Conservation (phyloP, 371 early-diverging fungal species). For the Mucor piriformis region DNA sequence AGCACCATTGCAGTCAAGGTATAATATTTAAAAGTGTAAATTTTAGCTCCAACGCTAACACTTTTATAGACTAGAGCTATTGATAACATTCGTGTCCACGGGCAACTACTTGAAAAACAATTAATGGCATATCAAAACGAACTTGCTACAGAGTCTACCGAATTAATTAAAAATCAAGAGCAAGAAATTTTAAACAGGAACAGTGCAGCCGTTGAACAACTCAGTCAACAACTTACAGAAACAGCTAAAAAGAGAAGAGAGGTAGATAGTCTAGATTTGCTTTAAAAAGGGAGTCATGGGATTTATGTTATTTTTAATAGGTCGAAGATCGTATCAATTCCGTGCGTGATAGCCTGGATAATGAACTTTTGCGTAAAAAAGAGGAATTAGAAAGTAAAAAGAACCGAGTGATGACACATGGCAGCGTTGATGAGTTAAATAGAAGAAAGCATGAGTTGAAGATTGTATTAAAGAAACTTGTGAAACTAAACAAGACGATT, state of each 20-base stretch:
- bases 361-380: constrained; percentile 63
- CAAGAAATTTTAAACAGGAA: constrained; percentile 53
- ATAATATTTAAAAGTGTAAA: not conserved
- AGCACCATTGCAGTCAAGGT: constrained; percentile 28
- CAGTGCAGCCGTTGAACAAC: constrained; percentile 53
- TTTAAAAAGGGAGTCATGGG: not conserved
- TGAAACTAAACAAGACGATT: constrained; percentile 30
- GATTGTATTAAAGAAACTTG: constrained; percentile 43
- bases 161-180: constrained; percentile 61
- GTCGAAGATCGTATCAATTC: constrained; percentile 68
- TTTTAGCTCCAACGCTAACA: too few relatives aligned
- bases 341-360: constrained; percentile 72
- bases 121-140: constrained; percentile 60
- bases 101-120: constrained; percentile 59
- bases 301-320: constrained; percentile 29
- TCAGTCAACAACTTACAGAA: constrained; percentile 49
- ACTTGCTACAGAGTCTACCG: constrained; percentile 54
- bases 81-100: constrained; percentile 36
- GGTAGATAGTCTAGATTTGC: not conserved
- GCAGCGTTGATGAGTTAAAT: constrained; percentile 33
- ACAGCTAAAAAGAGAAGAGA: constrained; percentile 17
- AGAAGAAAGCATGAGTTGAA: constrained; percentile 64
- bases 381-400: constrained; percentile 61
- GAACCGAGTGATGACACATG: constrained; percentile 44
- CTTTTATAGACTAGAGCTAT: constrained; percentile 40